phyloP scores from a whole-genome alignment of 2,329 filamentous ascomycete species.

The Fusarium protoensiforme region DNA sequence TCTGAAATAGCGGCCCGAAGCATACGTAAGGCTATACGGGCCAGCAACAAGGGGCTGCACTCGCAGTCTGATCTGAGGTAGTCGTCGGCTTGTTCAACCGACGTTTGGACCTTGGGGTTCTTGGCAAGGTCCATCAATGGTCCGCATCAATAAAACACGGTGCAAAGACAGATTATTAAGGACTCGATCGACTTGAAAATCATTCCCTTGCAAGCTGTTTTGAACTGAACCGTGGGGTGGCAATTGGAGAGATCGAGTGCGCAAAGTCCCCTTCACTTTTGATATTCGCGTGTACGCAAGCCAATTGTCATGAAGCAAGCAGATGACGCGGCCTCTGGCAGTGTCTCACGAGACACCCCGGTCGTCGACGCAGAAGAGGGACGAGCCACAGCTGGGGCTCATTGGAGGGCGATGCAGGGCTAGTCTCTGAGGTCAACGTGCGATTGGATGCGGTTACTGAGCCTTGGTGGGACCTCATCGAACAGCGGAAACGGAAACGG shows the following conservation, averaged over 20 bases:
- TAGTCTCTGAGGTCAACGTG: conserved; percentile 7
- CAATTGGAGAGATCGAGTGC: conserved; percentile 16
- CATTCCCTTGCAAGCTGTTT: neutral
- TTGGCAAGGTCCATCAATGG: conserved; percentile 13
- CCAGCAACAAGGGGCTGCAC: conserved; percentile 10
- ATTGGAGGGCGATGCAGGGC: conserved; percentile 18
- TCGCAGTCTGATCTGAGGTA: neutral
- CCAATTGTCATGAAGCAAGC: conserved; percentile 33
- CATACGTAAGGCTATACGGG: conserved; percentile 11
- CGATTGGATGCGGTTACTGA: conserved; percentile 18
- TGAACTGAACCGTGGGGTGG: conserved; percentile 24
- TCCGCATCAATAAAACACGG: neutral
- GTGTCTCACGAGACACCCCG: conserved; percentile 37
- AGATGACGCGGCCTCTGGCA: conserved; percentile 43
- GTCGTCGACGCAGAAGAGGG: conserved; percentile 30
- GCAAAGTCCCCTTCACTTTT: conserved; percentile 3
- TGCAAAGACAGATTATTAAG: neutral
- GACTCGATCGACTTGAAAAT: neutral
- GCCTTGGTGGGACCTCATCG: conserved; percentile 9
- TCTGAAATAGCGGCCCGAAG: neutral
- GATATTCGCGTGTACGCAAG: conserved; percentile 40
- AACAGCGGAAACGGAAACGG: conserved; percentile 18
- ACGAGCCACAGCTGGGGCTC: conserved; percentile 18
- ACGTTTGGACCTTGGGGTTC: neutral
- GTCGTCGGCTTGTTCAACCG: conserved; percentile 13